A percentile compares a stretch with the other conserved stretches of the same genome.
These are phyloP conservation scores for Discostella pseudostelligera DNA, from an alignment of 108 stramenopile species.

Conservation along the genomic window DNA sequence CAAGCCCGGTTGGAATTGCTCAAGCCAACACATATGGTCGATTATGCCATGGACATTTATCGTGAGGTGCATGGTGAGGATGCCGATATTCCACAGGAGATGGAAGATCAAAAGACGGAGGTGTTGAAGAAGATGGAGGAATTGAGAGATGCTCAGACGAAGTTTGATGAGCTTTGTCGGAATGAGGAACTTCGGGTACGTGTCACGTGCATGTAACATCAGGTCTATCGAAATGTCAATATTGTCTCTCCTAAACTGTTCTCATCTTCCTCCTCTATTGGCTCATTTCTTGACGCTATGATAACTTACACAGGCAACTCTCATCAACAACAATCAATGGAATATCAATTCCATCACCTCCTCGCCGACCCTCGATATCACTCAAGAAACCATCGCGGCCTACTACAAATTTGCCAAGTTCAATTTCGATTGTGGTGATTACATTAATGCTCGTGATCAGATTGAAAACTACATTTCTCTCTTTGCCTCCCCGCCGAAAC, in stretches of 20 bases:
- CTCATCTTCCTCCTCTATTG: too few relatives aligned
- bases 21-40: constrained; percentile 89
- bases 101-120: constrained; percentile 75
- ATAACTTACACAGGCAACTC: constrained; percentile 50
- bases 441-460: constrained; percentile 76
- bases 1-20: constrained; percentile 77
- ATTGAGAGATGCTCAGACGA: constrained; percentile 65
- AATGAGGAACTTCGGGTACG: constrained; percentile 79
- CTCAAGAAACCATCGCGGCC: constrained; percentile 67
- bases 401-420: constrained; percentile 88
- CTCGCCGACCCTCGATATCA: constrained; percentile 55
- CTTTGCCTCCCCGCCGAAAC: constrained; percentile 65
- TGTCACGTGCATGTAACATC: too few relatives aligned
- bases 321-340: constrained; percentile 74
- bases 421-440: constrained; percentile 94
- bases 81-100: constrained; percentile 59
- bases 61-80: constrained; percentile 61
- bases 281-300: not conserved
- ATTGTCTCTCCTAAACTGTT: too few relatives aligned
- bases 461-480: constrained; percentile 86
- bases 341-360: constrained; percentile 62
- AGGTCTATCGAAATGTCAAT: too few relatives aligned
- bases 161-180: constrained; percentile 66
- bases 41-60: constrained; percentile 90
- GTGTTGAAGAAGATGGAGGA: constrained; percentile 76